These are phyloP conservation scores for Thymus mandschuricus DNA, from an alignment of 257 asterid species.

Conservation along the genomic window DNA sequence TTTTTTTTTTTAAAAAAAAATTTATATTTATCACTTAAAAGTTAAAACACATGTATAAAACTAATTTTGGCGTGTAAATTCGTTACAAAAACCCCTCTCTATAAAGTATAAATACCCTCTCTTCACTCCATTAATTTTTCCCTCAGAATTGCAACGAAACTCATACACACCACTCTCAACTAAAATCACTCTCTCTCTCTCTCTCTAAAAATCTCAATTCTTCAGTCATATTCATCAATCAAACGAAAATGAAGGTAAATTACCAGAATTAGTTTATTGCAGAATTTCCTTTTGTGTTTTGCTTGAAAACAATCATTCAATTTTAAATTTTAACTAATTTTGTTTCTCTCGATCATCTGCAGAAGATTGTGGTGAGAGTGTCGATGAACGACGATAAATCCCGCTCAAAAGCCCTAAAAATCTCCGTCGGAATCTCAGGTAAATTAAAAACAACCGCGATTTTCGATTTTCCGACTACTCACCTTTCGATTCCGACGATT, in stretches of 20 bases:
- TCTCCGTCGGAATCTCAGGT: conserved; percentile 37
- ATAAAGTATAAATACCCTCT: background rate
- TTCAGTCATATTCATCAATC: background rate
- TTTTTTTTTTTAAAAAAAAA: no score
- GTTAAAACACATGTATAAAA: no score
- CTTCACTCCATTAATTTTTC: background rate
- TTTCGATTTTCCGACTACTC: background rate
- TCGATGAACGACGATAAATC: conserved; percentile 43
- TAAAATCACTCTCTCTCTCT: background rate
- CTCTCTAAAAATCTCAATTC: background rate
- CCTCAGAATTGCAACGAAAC: background rate
- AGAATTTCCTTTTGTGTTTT: background rate
- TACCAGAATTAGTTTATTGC: background rate
- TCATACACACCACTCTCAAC: background rate
- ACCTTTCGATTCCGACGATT: no score
- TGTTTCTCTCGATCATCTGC: conserved; percentile 21
- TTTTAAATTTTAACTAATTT: background rate
- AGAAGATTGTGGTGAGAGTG: conserved; percentile 62
- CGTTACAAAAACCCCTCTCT: background rate
- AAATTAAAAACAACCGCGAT: no score
- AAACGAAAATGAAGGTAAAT: conserved; percentile 24
- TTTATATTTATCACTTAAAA: no score
- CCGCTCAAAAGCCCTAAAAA: conserved; percentile 52
- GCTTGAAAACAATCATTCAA: background rate
- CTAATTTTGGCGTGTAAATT: background rate